Conservation (phyloP, 2,329 filamentous ascomycete species). For the Fusarium austroafricanum region DNA sequence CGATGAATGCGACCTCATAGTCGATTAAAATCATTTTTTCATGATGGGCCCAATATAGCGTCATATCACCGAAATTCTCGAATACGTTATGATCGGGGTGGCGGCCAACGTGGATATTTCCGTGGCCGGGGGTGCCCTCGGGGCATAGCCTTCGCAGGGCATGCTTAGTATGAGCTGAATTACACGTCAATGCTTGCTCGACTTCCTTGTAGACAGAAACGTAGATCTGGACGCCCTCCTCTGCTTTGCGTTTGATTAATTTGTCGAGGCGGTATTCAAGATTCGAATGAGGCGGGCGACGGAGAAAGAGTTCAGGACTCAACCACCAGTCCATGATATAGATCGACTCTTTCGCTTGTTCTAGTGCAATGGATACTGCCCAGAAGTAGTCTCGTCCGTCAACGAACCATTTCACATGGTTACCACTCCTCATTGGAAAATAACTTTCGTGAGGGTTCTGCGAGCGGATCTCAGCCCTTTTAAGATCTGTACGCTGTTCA, state of each 20-base stretch:
- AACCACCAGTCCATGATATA: conserved; percentile 99
- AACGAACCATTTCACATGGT: conserved; percentile 96
- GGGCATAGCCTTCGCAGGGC: conserved; percentile 70
- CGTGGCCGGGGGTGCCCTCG: conserved; percentile 81
- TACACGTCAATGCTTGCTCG: conserved; percentile 85
- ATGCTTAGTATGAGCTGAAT: conserved; percentile 92
- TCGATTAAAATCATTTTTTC: conserved; percentile 98
- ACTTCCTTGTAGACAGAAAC: conserved; percentile 93
- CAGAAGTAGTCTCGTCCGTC: conserved; percentile 96
- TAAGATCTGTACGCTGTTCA: conserved; percentile 74
- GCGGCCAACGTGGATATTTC: conserved; percentile 89
- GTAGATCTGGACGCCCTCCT: conserved; percentile 94
- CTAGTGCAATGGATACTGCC: conserved; percentile 90
- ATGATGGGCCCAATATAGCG: conserved; percentile 97
- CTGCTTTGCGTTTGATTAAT: conserved; percentile 86
- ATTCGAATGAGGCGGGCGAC: conserved; percentile 83
- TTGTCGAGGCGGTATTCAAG: conserved; percentile 91
- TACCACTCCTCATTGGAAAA: conserved; percentile 86
- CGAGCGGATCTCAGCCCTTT: conserved; percentile 77
- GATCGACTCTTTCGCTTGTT: conserved; percentile 89
- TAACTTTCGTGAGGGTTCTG: conserved; percentile 89
- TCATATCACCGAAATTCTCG: conserved; percentile 83
- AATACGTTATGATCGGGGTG: conserved; percentile 97
- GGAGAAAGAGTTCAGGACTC: conserved; percentile 86
- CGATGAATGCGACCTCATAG: conserved; percentile 90